These are phyloP conservation scores for Ogataea haglerorum DNA, from an alignment of 805 yeast genomes.

Conservation along the genomic window DNA sequence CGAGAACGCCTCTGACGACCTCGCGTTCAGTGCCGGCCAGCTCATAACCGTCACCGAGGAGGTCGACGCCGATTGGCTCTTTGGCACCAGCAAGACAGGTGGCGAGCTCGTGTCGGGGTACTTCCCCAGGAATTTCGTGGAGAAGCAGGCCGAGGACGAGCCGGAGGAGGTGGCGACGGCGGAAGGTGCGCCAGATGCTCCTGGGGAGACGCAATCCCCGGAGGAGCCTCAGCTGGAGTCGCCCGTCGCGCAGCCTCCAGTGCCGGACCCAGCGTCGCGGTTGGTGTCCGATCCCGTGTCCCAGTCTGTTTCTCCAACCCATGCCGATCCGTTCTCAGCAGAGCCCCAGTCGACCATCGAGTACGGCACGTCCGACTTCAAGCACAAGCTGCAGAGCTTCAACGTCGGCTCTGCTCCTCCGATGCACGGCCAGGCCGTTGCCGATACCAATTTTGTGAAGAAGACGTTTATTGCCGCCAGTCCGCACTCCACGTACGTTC, in stretches of 20 bases:
- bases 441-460: constrained; percentile 43
- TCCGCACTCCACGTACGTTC: constrained; percentile 58
- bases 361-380: constrained; percentile 27
- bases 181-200: not conserved
- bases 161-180: not conserved
- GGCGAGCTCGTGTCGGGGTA: constrained; percentile 61
- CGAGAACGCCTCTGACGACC: constrained; percentile 78
- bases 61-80: constrained; percentile 92
- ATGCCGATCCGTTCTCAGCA: not conserved
- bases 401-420: constrained; percentile 41
- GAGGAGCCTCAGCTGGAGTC: not conserved
- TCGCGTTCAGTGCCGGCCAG: constrained; percentile 66
- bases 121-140: constrained; percentile 86
- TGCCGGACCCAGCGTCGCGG: not conserved
- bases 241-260: not conserved
- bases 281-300: not conserved
- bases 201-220: not conserved
- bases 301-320: not conserved
- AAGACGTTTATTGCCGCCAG: constrained; percentile 55
- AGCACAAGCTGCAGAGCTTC: constrained; percentile 49
- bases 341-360: not conserved
- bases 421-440: constrained; percentile 32
- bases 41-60: constrained; percentile 68
- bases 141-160: constrained; percentile 20
- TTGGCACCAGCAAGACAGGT: constrained; percentile 53